Percentiles rank a stretch among this genome's conserved stretches.
Evolutionary conservation across 2,329 filamentous ascomycete species (phyloP).

Genomic region (Ustilaginoidea virens): DNA sequence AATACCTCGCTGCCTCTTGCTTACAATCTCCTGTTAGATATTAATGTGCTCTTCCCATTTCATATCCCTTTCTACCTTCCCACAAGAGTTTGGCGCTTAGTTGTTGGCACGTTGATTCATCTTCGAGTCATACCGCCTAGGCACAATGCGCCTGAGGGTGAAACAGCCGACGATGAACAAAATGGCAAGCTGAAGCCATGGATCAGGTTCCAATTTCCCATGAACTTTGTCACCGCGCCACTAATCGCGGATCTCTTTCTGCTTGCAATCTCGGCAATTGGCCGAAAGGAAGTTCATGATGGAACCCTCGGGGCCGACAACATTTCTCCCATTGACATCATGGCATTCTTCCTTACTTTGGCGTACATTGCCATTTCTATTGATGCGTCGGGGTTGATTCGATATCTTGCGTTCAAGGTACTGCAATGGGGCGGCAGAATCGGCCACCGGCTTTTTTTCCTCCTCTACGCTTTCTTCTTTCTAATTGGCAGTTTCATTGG

Average conservation of each 20-base stretch:
- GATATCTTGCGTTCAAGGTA: conserved; percentile 55
- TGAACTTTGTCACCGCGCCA: conserved; percentile 59
- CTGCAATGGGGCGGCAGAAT: conserved; percentile 49
- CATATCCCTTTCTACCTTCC: conserved; percentile 48
- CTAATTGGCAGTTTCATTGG: conserved; percentile 51
- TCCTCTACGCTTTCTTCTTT: conserved; percentile 61
- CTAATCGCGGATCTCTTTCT: conserved; percentile 57
- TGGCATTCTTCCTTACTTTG: conserved; percentile 58
- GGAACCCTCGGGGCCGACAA: conserved; percentile 50
- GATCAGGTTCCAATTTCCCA: conserved; percentile 39
- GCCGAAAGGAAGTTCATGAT: conserved; percentile 48
- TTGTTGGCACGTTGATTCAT: conserved; percentile 19
- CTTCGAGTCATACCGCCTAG: conserved; percentile 38
- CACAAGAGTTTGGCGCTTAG: conserved; percentile 25
- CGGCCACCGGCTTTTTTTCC: conserved; percentile 56
- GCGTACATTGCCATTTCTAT: conserved; percentile 68
- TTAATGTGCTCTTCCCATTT: conserved; percentile 55
- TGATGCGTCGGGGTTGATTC: conserved; percentile 58
- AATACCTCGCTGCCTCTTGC: background rate
- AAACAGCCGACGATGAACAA: conserved; percentile 8
- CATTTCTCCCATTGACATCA: conserved; percentile 57
- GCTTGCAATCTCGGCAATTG: conserved; percentile 54
- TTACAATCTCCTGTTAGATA: conserved; percentile 30
- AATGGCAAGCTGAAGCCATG: conserved; percentile 21
- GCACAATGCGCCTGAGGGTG: conserved; percentile 10